phyloP scores from a whole-genome alignment of 768 basidiomycete genomes.

The Coprinopsis strossmayeri region DNA sequence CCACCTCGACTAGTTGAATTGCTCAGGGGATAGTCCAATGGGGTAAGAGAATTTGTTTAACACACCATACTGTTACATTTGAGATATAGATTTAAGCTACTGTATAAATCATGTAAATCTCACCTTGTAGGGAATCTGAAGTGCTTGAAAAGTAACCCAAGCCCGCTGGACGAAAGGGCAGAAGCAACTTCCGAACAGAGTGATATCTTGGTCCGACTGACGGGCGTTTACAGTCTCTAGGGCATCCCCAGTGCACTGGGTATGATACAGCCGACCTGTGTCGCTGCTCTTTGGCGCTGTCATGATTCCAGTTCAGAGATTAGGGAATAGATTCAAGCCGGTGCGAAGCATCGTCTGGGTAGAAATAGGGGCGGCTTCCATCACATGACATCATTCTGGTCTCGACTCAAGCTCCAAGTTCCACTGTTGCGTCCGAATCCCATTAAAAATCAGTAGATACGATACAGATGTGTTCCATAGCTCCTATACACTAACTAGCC shows the following conservation, averaged over 20 bases:
- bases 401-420: no score
- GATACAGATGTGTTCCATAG: neutral
- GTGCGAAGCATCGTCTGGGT: no score
- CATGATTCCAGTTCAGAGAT: neutral
- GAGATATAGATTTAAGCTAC: neutral
- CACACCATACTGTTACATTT: slow-evolving; percentile 18
- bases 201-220: slow-evolving; percentile 41
- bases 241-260: slow-evolving; percentile 39
- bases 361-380: neutral
- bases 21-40: neutral
- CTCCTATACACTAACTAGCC: neutral
- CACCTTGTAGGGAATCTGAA: slow-evolving; percentile 67
- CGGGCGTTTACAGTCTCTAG: slow-evolving; percentile 51
- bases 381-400: neutral
- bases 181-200: slow-evolving; percentile 67
- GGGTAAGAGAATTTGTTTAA: no score
- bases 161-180: slow-evolving; percentile 81
- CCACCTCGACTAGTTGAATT: slow-evolving; percentile 55
- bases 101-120: slow-evolving; percentile 8
- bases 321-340: no score
- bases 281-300: slow-evolving; percentile 14
- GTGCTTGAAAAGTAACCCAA: slow-evolving; percentile 69
- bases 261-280: slow-evolving; percentile 28
- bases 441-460: neutral
- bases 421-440: no score